Conservation (phyloP, 352 stramenopile species). For the Phytopythium sindhum region DNA sequence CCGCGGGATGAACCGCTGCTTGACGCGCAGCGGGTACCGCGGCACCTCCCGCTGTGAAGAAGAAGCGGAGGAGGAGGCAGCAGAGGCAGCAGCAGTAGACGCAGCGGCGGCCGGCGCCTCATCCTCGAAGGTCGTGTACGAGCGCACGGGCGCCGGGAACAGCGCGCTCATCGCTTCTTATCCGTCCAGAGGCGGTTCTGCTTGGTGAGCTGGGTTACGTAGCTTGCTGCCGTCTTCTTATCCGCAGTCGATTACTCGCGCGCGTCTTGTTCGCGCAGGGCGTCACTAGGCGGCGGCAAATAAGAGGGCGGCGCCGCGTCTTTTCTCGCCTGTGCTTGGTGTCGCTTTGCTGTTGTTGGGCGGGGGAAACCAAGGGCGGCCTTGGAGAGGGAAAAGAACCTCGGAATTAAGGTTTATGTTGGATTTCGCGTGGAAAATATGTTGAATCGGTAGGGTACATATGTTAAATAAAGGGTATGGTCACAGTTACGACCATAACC, state of each 20-base stretch:
- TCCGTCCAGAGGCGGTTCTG: background rate
- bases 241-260: background rate
- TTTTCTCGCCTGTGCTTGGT: background rate
- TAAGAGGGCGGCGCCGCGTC: too few species aligned
- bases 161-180: slow-evolving; percentile 53
- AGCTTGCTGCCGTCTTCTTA: background rate
- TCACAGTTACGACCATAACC: too few species aligned
- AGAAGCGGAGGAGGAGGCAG: slow-evolving; percentile 2
- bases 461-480: background rate
- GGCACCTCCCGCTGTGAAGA: slow-evolving; percentile 20
- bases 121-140: slow-evolving; percentile 67
- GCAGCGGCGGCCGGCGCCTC: slow-evolving; percentile 12
- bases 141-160: slow-evolving; percentile 68
- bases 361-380: background rate
- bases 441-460: too few species aligned
- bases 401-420: background rate
- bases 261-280: background rate
- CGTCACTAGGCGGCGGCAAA: background rate
- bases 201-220: background rate
- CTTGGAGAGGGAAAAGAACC: background rate
- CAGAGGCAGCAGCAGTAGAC: background rate
- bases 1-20: slow-evolving; percentile 61
- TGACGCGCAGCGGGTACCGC: slow-evolving; percentile 53
- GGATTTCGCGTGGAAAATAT: too few species aligned
- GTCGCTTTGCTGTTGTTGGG: slow-evolving; percentile 1